A percentile compares a stretch with the other conserved stretches of the same genome.
phyloP scores from a whole-genome alignment of 805 yeast species.

The Maudiozyma saulgeensis region DNA sequence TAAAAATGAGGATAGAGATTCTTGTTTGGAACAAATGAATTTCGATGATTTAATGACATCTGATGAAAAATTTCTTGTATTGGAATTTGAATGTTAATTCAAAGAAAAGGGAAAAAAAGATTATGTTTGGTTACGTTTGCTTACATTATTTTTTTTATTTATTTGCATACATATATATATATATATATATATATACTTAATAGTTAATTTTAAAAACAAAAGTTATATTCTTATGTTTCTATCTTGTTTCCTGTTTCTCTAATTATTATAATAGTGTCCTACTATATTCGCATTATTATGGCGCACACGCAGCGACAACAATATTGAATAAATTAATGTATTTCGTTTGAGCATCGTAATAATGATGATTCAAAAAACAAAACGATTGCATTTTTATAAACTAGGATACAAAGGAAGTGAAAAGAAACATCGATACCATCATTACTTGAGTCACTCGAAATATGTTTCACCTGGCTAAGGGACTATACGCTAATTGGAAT shows the following conservation, averaged over 20 bases:
- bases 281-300: no score
- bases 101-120: neutral
- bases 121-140: neutral
- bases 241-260: neutral
- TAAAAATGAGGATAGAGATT: constrained; percentile 19
- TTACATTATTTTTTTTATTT: neutral
- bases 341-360: no score
- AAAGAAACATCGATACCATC: no score
- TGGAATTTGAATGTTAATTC: constrained; percentile 23
- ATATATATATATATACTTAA: neutral
- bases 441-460: no score
- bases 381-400: neutral
- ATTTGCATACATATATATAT: neutral
- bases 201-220: neutral
- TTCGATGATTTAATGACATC: constrained; percentile 11
- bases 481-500: constrained; percentile 50
- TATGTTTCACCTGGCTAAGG: constrained; percentile 63
- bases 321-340: neutral
- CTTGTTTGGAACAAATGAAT: no score
- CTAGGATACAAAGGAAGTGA: neutral
- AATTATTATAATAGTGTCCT: no score
- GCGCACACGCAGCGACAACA: neutral
- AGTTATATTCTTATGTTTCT: neutral
- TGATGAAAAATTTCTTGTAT: constrained; percentile 22
- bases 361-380: neutral